Percentiles rank a stretch among this genome's conserved stretches.
Evolutionary conservation across 106 monocot species (phyloP).

Genomic region (Xerophyta viscosa): DNA sequence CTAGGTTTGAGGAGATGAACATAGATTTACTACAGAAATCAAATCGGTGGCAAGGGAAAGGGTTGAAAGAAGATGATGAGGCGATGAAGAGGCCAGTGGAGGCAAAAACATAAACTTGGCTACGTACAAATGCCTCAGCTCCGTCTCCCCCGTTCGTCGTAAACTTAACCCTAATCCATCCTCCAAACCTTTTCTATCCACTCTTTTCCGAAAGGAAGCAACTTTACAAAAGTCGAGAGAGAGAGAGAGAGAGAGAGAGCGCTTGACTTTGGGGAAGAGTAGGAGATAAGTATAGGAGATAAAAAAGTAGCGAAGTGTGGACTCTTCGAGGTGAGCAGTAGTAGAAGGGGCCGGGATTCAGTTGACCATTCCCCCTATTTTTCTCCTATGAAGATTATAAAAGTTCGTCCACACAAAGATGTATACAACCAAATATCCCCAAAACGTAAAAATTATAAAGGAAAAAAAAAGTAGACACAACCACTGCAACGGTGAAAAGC

Average conservation of each 20-base stretch:
- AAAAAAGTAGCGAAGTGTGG: not conserved
- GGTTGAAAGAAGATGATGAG: too few relatives aligned
- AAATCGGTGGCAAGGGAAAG: constrained; percentile 3
- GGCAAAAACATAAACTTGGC: constrained; percentile 22
- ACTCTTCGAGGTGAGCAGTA: not conserved
- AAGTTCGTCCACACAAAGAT: too few relatives aligned
- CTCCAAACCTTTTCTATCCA: not conserved
- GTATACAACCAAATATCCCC: too few relatives aligned
- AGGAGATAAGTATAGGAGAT: not conserved
- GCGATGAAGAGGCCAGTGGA: too few relatives aligned
- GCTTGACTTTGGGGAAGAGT: constrained; percentile 1
- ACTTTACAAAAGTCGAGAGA: not conserved
- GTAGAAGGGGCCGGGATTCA: too few relatives aligned
- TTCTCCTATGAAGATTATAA: too few relatives aligned
- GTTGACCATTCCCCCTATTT: too few relatives aligned
- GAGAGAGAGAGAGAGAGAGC: too few relatives aligned
- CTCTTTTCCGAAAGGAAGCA: too few relatives aligned
- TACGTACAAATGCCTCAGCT: constrained; percentile 23
- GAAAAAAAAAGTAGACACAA: too few relatives aligned
- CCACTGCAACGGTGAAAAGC: too few relatives aligned
- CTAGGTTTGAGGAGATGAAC: not conserved
- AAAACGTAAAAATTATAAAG: too few relatives aligned
- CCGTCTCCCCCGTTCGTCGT: constrained; percentile 20
- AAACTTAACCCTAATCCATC: not conserved
- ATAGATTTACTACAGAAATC: not conserved